Conservation (phyloP, 495 filamentous ascomycete genomes). For the Terfezia claveryi region DNA sequence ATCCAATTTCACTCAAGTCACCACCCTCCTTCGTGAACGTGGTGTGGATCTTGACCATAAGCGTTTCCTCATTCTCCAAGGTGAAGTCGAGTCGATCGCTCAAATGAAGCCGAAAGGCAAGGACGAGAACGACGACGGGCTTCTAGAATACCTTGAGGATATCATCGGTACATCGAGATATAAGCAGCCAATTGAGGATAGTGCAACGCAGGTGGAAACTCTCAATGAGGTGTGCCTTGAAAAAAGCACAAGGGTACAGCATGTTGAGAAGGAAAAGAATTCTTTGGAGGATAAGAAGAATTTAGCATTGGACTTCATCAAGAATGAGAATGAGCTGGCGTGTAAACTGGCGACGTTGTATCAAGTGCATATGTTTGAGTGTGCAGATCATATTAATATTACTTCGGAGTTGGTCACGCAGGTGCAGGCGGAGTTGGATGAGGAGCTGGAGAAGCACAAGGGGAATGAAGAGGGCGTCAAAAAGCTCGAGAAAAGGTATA, state of each 20-base stretch:
- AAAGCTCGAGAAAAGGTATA: conserved; percentile 64
- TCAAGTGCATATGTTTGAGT: conserved; percentile 73
- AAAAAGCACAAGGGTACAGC: conserved; percentile 82
- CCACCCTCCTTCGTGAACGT: conserved; percentile 61
- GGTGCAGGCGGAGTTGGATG: conserved; percentile 70
- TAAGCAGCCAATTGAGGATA: conserved; percentile 88
- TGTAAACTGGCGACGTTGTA: conserved; percentile 76
- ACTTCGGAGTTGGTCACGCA: conserved; percentile 76
- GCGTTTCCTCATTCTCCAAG: conserved; percentile 89
- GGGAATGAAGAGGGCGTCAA: conserved; percentile 86
- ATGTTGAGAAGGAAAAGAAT: conserved; percentile 93
- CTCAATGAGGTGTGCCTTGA: conserved; percentile 88
- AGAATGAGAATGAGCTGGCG: conserved; percentile 78
- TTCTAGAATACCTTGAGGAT: conserved; percentile 92
- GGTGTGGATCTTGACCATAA: conserved; percentile 96
- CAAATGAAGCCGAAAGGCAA: conserved; percentile 97
- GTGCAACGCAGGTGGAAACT: conserved; percentile 65
- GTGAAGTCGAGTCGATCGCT: conserved; percentile 93
- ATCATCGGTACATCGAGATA: conserved; percentile 98
- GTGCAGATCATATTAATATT: conserved; percentile 66
- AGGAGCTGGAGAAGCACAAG: conserved; percentile 74
- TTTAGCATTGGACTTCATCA: conserved; percentile 69
- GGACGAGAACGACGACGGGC: conserved; percentile 84
- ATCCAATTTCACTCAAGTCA: conserved; percentile 80
- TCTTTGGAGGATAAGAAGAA: conserved; percentile 88